phyloP scores from a whole-genome alignment of 164 flowering plant genomes.

The Vitis riparia region DNA sequence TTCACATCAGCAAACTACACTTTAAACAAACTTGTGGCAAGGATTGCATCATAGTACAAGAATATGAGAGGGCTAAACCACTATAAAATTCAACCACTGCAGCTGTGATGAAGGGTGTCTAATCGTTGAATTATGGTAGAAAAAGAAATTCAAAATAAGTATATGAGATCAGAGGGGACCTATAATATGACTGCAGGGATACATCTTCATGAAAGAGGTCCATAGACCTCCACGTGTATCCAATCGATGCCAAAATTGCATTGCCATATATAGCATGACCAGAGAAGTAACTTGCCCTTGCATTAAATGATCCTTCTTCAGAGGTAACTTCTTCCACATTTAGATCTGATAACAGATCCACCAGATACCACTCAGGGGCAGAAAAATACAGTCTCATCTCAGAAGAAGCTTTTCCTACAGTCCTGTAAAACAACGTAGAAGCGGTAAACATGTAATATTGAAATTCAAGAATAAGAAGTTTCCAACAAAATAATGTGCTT shows the following conservation, averaged over 20 bases:
- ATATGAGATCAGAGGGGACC: slow-evolving; percentile 39
- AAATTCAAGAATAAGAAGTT: not conserved
- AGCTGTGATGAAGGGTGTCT: no score
- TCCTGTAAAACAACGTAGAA: slow-evolving; percentile 35
- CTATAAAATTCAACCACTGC: no score
- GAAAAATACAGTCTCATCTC: slow-evolving; percentile 80
- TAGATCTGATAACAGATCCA: slow-evolving; percentile 30
- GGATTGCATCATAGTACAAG: no score
- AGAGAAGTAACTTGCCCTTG: slow-evolving; percentile 72
- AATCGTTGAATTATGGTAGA: no score
- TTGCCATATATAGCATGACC: slow-evolving; percentile 75
- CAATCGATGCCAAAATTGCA: slow-evolving; percentile 77
- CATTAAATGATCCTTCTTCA: slow-evolving; percentile 43
- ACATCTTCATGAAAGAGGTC: slow-evolving; percentile 71
- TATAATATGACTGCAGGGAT: slow-evolving; percentile 63
- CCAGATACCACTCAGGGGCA: slow-evolving; percentile 31
- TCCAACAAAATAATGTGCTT: not conserved
- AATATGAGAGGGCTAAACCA: no score
- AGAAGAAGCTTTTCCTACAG: slow-evolving; percentile 80
- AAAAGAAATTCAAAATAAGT: not conserved
- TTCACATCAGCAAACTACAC: no score
- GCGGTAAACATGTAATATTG: not conserved
- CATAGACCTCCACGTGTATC: slow-evolving; percentile 70
- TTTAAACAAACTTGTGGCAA: no score
- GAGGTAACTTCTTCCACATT: slow-evolving; percentile 20